Percentiles rank a stretch among this genome's conserved stretches.
These are phyloP conservation scores for Akebia trifoliata DNA, from an alignment of 164 flowering plant genomes.

Conservation along the genomic window DNA sequence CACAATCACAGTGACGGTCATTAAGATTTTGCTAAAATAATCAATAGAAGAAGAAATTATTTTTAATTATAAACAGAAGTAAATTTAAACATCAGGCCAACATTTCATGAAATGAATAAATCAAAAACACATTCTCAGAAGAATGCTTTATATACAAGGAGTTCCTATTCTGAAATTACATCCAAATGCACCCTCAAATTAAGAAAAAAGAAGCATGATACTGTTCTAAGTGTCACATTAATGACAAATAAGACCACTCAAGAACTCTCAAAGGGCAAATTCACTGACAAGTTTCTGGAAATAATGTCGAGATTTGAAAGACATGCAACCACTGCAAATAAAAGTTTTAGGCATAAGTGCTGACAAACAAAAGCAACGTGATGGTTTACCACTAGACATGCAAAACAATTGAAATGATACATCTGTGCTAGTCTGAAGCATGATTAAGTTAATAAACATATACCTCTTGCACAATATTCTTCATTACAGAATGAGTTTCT, in stretches of 20 bases:
- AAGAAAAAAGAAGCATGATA: too few relatives aligned
- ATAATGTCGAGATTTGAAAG: too few relatives aligned
- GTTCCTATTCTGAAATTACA: too few relatives aligned
- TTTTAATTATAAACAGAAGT: neutral
- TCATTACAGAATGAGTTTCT: conserved; percentile 78
- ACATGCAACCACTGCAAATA: too few relatives aligned
- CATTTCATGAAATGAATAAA: neutral
- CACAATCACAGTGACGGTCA: too few relatives aligned
- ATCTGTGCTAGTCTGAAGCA: neutral
- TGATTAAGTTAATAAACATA: neutral
- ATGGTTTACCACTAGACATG: neutral
- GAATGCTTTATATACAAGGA: neutral
- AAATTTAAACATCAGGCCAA: too few relatives aligned
- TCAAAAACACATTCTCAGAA: neutral
- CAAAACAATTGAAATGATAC: neutral
- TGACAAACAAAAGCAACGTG: neutral
- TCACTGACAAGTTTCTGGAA: too few relatives aligned
- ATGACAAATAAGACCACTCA: neutral
- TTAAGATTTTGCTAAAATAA: too few relatives aligned
- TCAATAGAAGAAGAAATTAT: too few relatives aligned
- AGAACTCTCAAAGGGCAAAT: too few relatives aligned
- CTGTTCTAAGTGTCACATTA: too few relatives aligned
- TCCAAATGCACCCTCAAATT: neutral
- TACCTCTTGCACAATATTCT: conserved; percentile 65
- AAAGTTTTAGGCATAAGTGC: neutral